phyloP scores from a whole-genome alignment of 2,329 filamentous ascomycete species.

The Venturia nashicola region DNA sequence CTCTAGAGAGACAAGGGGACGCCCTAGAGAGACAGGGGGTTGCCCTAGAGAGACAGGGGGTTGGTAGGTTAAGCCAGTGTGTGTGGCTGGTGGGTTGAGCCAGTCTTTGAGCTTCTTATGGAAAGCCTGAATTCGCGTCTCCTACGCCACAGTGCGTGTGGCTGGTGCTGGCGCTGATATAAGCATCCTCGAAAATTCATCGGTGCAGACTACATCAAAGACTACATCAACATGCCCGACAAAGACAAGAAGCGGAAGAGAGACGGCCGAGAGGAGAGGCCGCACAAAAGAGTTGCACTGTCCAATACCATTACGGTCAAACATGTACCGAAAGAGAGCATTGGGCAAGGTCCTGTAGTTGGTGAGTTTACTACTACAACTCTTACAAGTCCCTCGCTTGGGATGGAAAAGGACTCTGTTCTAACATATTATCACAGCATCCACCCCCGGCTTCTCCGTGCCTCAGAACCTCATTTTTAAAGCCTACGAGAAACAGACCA shows the following conservation, averaged over 20 bases:
- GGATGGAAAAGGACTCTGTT: background rate
- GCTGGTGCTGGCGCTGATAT: background rate
- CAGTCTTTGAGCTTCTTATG: too few species aligned
- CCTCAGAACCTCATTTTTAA: slow-evolving; percentile 33
- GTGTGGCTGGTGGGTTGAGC: too few species aligned
- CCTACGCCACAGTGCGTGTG: background rate
- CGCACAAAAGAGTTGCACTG: slow-evolving; percentile 13
- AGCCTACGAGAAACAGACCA: slow-evolving; percentile 30
- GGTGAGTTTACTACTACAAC: background rate
- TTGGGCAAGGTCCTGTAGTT: slow-evolving; percentile 20
- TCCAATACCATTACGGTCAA: background rate
- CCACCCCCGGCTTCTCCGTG: slow-evolving; percentile 26
- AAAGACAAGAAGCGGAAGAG: slow-evolving; percentile 5
- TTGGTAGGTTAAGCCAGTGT: too few species aligned
- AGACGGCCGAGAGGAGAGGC: background rate
- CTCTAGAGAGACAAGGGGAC: too few species aligned
- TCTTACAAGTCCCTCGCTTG: too few species aligned
- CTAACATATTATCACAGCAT: slow-evolving; percentile 19
- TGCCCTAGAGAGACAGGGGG: too few species aligned
- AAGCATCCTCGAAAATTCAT: background rate
- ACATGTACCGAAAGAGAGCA: slow-evolving; percentile 25
- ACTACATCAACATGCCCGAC: slow-evolving; percentile 15
- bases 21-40: too few species aligned
- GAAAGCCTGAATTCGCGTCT: too few species aligned
- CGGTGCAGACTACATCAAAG: slow-evolving; percentile 15